Conservation (phyloP, 2,329 filamentous ascomycete species). For the Drechslera avenae region DNA sequence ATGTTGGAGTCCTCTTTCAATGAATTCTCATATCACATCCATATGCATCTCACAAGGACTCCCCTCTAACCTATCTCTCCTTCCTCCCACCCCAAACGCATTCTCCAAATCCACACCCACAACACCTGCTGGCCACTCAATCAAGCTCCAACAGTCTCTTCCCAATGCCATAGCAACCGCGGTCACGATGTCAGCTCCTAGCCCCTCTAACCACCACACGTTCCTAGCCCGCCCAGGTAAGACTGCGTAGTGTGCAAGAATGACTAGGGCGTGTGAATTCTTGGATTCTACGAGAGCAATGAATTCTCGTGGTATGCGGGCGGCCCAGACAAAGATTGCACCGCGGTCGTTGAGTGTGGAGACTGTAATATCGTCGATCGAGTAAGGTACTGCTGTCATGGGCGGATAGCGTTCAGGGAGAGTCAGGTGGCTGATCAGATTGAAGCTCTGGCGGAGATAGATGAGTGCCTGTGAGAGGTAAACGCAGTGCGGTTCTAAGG, state of each 20-base stretch:
- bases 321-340: conserved; percentile 42
- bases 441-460: conserved; percentile 37
- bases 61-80: conserved; percentile 27
- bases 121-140: conserved; percentile 39
- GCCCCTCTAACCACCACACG: conserved; percentile 45
- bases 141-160: conserved; percentile 35
- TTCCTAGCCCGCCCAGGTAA: conserved; percentile 41
- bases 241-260: conserved; percentile 48
- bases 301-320: conserved; percentile 36
- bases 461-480: conserved; percentile 31
- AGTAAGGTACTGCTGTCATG: conserved; percentile 38
- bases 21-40: conserved; percentile 31
- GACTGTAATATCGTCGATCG: conserved; percentile 33
- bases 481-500: conserved; percentile 17
- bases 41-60: conserved; percentile 32
- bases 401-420: conserved; percentile 28
- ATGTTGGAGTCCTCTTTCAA: too few relatives aligned
- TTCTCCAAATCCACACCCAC: conserved; percentile 36
- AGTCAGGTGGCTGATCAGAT: conserved; percentile 40
- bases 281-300: conserved; percentile 37
- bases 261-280: conserved; percentile 42
- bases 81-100: conserved; percentile 19
- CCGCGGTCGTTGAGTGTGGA: conserved; percentile 40
- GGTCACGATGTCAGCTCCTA: conserved; percentile 40
- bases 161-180: conserved; percentile 43